A percentile compares a stretch with the other conserved stretches of the same genome.
Evolutionary conservation across 306 rosid species (phyloP).

Genomic region (Fragaria iinumae): DNA sequence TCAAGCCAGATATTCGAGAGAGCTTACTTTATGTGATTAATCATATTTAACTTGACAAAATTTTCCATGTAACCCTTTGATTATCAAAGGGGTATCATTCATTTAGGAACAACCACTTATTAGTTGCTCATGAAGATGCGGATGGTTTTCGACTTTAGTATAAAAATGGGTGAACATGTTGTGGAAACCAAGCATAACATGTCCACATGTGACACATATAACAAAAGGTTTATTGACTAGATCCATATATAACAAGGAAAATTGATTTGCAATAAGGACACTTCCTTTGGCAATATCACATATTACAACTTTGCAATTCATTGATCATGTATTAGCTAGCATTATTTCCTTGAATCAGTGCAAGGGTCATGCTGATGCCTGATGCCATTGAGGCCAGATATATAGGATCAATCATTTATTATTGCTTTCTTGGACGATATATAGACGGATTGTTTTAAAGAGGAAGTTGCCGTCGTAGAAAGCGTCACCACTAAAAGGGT

Average conservation of each 20-base stretch:
- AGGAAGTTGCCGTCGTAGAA: too few species aligned
- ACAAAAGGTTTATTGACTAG: constrained; percentile 11
- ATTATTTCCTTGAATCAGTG: too few species aligned
- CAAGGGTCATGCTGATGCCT: too few species aligned
- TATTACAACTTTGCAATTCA: too few species aligned
- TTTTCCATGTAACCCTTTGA: constrained; percentile 8
- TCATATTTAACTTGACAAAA: neutral
- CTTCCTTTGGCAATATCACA: constrained; percentile 9
- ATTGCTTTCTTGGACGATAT: too few species aligned
- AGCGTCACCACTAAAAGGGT: too few species aligned
- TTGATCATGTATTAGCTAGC: too few species aligned
- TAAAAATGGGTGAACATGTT: neutral
- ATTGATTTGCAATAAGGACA: constrained; percentile 15
- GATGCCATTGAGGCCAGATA: too few species aligned
- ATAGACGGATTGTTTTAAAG: too few species aligned
- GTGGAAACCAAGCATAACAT: constrained; percentile 10
- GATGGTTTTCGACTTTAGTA: neutral
- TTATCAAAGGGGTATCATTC: neutral
- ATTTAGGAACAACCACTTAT: neutral
- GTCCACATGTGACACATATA: constrained; percentile 19
- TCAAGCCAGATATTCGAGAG: neutral
- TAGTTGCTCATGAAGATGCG: neutral
- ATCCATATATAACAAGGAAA: neutral
- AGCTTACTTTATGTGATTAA: neutral
- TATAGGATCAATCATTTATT: too few species aligned